Evolutionary conservation across 805 yeast species (phyloP), one percentile per base, ranked within the genome.

Genomic region (Dipodascus geniculatus): DNA sequence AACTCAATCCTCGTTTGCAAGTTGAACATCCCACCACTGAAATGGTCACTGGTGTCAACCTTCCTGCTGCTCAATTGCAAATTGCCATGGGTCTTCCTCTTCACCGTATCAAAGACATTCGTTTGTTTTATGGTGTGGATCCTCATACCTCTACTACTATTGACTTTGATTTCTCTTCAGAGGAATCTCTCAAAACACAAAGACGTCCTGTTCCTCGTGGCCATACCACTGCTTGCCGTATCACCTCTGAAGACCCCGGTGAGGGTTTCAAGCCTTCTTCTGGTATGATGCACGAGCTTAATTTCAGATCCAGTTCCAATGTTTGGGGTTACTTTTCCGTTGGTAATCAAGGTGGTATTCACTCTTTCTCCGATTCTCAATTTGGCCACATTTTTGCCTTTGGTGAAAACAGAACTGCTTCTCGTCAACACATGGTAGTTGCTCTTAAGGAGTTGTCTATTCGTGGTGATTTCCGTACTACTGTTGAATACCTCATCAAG

Each of bases 241-340:
- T 93, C 70, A 93, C 99, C 35, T 87, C 96, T 14, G 99, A 93
- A 73, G 99, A 93, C 72, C 99, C 99, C 50, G 95, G 96, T 67
- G 97, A 91, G 74, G 99, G 99, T 50, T 93, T 93, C 80, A 93
- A 93, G 72, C 99, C 99, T 53, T 87, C 96, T 44, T 95, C 96
- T 66, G 99, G 99, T 74, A 81, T 89, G 53, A 78, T 93, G 72
- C 96, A 90, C 62, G 99, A 93, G 71, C 80, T 93, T 69, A 95
- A 93, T 68, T 91, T 93, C 78, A 79, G 98, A 69, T 95, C 99
- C 2, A 85, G 95, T 35, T 89, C 97, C 8, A 91, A 93, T 63
- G 99, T 95, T 51, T 93, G 99, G 99, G 99, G 99, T 75, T 93
- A 93, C 70, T 93, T 93, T 80, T 88, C 96, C 19, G 98, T 93